A percentile compares a stretch with the other conserved stretches of the same genome.
phyloP scores from a whole-genome alignment of 2,329 filamentous ascomycete genomes.

The Penicillium sp. region DNA sequence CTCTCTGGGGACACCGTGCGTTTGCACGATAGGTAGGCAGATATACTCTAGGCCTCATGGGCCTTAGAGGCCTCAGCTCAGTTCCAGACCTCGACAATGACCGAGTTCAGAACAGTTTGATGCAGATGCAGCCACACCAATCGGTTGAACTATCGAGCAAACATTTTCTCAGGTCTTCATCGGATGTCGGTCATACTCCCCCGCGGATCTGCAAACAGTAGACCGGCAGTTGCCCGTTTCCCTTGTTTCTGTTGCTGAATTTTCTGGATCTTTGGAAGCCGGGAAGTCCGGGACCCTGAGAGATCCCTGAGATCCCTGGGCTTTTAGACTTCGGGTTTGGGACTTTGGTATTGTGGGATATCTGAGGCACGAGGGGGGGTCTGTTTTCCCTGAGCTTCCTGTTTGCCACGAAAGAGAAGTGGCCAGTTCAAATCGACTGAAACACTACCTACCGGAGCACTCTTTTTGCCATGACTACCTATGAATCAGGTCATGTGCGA shows the following conservation, averaged over 20 bases:
- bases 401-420: not conserved
- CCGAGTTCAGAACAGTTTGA: constrained; percentile 20
- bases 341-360: not conserved
- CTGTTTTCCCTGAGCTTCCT: not conserved
- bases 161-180: constrained; percentile 24
- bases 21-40: constrained; percentile 12
- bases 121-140: constrained; percentile 28
- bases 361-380: not conserved
- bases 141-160: constrained; percentile 30
- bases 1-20: constrained; percentile 8
- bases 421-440: constrained; percentile 23
- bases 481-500: constrained; percentile 36
- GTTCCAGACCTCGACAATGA: constrained; percentile 13
- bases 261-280: not conserved
- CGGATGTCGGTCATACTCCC: constrained; percentile 17
- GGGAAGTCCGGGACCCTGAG: not conserved
- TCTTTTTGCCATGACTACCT: constrained; percentile 25
- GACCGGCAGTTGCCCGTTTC: constrained; percentile 27
- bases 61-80: not conserved
- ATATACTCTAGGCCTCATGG: not conserved
- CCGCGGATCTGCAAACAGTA: constrained; percentile 35
- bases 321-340: not conserved
- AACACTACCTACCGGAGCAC: constrained; percentile 19
- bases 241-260: not conserved
- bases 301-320: not conserved